Conservation (phyloP, 2,329 filamentous ascomycete genomes). For the Trichoderma koningiopsis region DNA sequence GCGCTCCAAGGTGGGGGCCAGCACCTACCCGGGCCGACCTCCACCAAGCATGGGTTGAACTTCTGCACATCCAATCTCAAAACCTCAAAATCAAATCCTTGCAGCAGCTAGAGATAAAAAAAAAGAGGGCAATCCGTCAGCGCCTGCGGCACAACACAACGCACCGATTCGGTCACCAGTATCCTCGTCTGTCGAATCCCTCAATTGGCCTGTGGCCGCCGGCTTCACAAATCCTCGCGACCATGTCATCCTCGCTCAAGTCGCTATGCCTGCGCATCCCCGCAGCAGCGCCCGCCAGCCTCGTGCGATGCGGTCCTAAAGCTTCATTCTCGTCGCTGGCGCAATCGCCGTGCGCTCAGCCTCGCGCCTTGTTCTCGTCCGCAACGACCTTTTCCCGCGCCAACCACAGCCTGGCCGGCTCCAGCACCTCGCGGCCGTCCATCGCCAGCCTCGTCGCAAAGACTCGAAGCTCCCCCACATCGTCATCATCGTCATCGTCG, state of each 20-base stretch:
- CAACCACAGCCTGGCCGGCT: constrained; percentile 18
- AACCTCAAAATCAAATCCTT: background rate
- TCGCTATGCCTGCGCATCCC: constrained; percentile 39
- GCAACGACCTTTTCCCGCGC: background rate
- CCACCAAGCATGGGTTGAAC: background rate
- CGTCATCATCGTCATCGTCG: background rate
- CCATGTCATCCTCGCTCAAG: constrained; percentile 39
- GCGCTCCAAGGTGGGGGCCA: background rate
- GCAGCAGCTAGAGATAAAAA: background rate
- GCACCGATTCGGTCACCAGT: background rate
- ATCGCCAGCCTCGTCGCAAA: constrained; percentile 22
- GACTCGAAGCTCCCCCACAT: constrained; percentile 10
- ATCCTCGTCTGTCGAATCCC: background rate
- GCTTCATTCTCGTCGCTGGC: constrained; percentile 37
- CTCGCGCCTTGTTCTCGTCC: constrained; percentile 13
- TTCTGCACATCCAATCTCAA: background rate
- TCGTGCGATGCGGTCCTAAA: constrained; percentile 35
- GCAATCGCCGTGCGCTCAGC: constrained; percentile 21
- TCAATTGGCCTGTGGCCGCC: background rate
- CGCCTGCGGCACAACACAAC: background rate
- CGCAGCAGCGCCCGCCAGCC: constrained; percentile 30
- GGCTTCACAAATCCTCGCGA: background rate
- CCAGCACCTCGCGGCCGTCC: background rate
- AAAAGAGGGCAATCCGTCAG: background rate
- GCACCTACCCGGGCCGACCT: background rate